Base-by-base conservation (phyloP, 495 filamentous ascomycete genomes). In the Neurospora cerealis region DNA sequence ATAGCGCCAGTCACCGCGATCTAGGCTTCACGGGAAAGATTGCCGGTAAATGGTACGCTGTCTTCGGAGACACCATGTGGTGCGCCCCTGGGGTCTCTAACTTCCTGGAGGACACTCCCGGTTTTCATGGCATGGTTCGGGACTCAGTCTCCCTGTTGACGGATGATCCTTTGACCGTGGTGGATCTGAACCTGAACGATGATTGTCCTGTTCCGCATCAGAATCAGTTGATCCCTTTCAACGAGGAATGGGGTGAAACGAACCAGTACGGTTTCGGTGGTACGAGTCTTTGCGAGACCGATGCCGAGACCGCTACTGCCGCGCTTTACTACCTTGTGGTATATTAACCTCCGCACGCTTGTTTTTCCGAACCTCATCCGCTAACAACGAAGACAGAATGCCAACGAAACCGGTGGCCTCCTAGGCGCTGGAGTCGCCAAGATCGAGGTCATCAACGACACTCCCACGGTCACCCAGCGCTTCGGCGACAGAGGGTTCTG, bases 11-110 rank as follows among this genome's bases (percentile, higher is more conserved):
- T 39, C 77, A 79, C 41, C 80, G 83, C 21, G 83, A 83, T 71
- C 77, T 84, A n/a, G 83, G 83, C 32, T 85, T 83, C 76, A 79
- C 83, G 0, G 83, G 81, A 15, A 62, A 77, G n/a, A 46, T 84
- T 2, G 73, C 74, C 1, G 78, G 81, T 3, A 77, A 78, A 70
- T 84, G 81, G 81, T 84, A 83, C 60, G 77, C 79, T 42, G 66
- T 84, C 15, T 84, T 73, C 28, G 83, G 79, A 15, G 83, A 84
- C 72, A 82, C 82, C 9, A 71, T 80, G 13, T 84, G 80, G 79
- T 81, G 81, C 71, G 76, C 75, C 1, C 54, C 78, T 1, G 79
- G 78, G 3, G 78, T 83, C 4, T 79, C 77, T 5, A 76, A 82
- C 70, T 71, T 75, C 15, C 46, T 69, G 3, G 19, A 71, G 3